Base-by-base conservation (phyloP, 164 flowering plant genomes). In the Saururus chinensis region DNA sequence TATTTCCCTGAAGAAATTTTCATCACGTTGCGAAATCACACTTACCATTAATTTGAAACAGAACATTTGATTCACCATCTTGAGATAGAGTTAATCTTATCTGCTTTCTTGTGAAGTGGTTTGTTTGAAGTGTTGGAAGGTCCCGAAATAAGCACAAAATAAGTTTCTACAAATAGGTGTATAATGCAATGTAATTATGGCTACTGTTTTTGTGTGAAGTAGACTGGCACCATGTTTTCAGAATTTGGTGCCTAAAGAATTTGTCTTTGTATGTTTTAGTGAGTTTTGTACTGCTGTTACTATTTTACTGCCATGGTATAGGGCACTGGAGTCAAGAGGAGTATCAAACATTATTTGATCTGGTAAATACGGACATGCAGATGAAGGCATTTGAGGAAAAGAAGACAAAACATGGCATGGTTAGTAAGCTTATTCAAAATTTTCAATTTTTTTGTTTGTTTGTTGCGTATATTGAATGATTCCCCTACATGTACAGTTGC, bases 251-350 rank as follows among this genome's bases (percentile, higher is more conserved):
- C 25, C 53, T 21, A 16, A 8, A 10, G 11, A 7, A 7, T 45
- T 21, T 12, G 9, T 41, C 41, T 21, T 42, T 12, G 42, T 11
- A 56, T 21, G 59, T n/a, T n/a, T 24, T 21, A 7, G 25, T 56
- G 5, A 11, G 19, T 4, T 21, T 41, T 45, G 23, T 40, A 57
- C 35, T 40, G 60, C 19, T 55, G 56, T 55, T 40, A 20, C 48
- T n/a, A n/a, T n/a, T n/a, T 48, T 59, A 41, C 45, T 57, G 9
- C 12, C 8, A 21, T 60, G 63, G 21, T 25, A 61, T 51, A 73
- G 92, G 92, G 4, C 72, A 10, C 0, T 86, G 96, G 92, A 56
- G 80, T 24, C 92, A 84, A 57, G 82, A 76, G 0, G 92, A 89
- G 79, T 83, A 82, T 61, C 87, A 84, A 69, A 53, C 19, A 16